Evolutionary conservation across 2,329 filamentous ascomycete genomes (phyloP), one percentile per base, ranked within the genome.

Genomic region (Penicillium concentricum): DNA sequence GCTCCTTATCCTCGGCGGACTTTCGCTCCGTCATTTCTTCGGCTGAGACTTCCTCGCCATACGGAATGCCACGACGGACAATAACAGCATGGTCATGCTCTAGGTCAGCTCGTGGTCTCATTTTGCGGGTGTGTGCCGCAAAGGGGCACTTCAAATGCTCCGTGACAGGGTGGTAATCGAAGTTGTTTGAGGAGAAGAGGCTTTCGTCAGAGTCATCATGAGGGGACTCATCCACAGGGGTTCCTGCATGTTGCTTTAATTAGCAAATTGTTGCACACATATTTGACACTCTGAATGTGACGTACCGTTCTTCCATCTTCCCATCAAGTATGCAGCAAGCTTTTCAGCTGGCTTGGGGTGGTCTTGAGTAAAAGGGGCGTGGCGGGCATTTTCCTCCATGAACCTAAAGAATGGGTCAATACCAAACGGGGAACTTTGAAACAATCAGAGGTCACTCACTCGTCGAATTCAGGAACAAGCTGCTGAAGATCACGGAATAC

Each of bases 51-150:
- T 78, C 76, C 0, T 66, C 70, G 12, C 77, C 76, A 46, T 75
- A 81, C 4, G 74, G 69, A 38, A 81, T 80, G 2, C 78, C 77
- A 6, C 78, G 76, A 28, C 79, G 77, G 8, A 80, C 57, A 18
- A 81, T 78, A 9, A 75, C 73, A 37, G 51, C 62, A 15, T 69
- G 63, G 9, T 69, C 60, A 5, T 59, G 51, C 35, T 66, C 61
- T 0, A 71, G 56, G 53, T 80, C 76, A 10, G 65, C 69, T 18
- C 78, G 69, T 0, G 79, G 79, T 41, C 78, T 77, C 39, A 74
- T 79, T 68, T 81, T 81, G 41, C 79, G 78, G 28, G 76, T 74
- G 49, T 81, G 79, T 2, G 79, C 76, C 0, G 77, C 77, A 45
- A 79, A 78, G 1, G 79, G 78, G 59, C 79, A 81, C 20, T 70